Conservation (phyloP, 768 basidiomycete species). For the Russula foetens region DNA sequence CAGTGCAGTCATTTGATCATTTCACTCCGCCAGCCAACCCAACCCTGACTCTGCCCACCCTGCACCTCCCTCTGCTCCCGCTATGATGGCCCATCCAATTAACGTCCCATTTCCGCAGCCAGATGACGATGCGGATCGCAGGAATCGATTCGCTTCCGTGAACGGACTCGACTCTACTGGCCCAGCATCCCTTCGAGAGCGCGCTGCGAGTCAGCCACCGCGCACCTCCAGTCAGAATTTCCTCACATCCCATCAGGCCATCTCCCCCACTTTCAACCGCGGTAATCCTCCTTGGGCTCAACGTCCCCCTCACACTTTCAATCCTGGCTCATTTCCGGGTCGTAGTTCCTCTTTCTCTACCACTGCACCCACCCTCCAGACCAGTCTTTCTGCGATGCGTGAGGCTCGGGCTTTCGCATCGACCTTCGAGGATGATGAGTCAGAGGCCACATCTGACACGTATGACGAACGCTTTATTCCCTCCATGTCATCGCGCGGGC, state of each 20-base stretch:
- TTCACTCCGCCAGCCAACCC: not conserved
- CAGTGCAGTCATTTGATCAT: constrained; percentile 3
- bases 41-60: constrained; percentile 21
- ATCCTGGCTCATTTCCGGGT: constrained; percentile 45
- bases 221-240: constrained; percentile 40
- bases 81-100: constrained; percentile 30
- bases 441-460: constrained; percentile 51
- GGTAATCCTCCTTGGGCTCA: constrained; percentile 39
- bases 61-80: constrained; percentile 17
- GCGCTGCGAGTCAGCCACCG: constrained; percentile 66
- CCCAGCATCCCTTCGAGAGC: constrained; percentile 43
- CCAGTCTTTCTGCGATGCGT: constrained; percentile 59
- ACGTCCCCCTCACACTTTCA: constrained; percentile 37
- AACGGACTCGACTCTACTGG: constrained; percentile 35
- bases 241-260: constrained; percentile 35
- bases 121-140: constrained; percentile 49
- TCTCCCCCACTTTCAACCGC: constrained; percentile 43
- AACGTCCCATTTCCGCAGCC: constrained; percentile 28
- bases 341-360: constrained; percentile 63
- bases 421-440: constrained; percentile 78
- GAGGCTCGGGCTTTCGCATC: constrained; percentile 58
- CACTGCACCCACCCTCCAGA: constrained; percentile 36
- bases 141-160: constrained; percentile 47
- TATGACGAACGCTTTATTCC: constrained; percentile 38
- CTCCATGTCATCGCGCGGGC: constrained; percentile 40